Conservation (phyloP, 257 asterid species). For the Leptodermis oblonga region DNA sequence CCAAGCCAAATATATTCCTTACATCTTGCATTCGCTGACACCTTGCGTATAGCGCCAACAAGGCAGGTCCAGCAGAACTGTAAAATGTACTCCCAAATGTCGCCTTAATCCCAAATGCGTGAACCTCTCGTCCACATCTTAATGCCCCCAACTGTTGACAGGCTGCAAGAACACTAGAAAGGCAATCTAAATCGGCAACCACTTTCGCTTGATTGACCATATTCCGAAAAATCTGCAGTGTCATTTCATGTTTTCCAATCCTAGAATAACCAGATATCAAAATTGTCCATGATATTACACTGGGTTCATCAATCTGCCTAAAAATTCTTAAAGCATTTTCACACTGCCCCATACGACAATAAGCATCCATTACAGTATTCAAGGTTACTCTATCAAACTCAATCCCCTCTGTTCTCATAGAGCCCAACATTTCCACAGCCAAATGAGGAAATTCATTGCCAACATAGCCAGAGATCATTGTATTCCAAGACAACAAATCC, state of each 20-base stretch:
- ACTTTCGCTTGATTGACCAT: conserved; percentile 24
- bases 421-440: conserved; percentile 28
- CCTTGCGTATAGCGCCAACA: conserved; percentile 31
- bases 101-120: conserved; percentile 36
- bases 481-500: conserved; percentile 36
- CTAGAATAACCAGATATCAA: conserved; percentile 40
- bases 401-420: conserved; percentile 27
- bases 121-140: conserved; percentile 35
- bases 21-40: conserved; percentile 28
- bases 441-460: conserved; percentile 24
- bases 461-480: conserved; percentile 35
- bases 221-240: conserved; percentile 24
- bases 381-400: conserved; percentile 36
- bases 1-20: conserved; percentile 26
- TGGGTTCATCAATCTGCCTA: conserved; percentile 29
- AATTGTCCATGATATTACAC: conserved; percentile 43
- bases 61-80: conserved; percentile 42
- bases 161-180: conserved; percentile 35
- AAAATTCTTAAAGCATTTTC: conserved; percentile 35
- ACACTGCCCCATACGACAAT: conserved; percentile 39
- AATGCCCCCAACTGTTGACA: conserved; percentile 27
- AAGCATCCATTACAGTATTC: conserved; percentile 37
- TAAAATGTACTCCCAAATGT: conserved; percentile 21
- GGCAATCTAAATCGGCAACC: conserved; percentile 33
- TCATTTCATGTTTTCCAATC: conserved; percentile 20